These are phyloP conservation scores for Tulasnella sp. DNA, from an alignment of 768 basidiomycete species.

Conservation along the genomic window DNA sequence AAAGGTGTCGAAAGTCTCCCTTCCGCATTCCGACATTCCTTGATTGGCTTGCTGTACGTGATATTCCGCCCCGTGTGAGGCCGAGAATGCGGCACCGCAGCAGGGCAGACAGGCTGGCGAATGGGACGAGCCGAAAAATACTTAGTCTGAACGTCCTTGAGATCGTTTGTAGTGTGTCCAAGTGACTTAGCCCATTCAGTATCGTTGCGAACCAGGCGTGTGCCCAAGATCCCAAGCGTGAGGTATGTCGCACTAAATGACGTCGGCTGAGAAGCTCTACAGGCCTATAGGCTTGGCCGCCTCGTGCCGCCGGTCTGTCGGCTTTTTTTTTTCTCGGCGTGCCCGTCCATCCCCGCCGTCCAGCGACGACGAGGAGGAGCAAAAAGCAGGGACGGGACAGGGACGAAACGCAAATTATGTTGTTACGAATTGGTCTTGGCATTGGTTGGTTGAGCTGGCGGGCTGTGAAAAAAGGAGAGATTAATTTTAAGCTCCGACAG, in stretches of 20 bases:
- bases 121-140: background rate
- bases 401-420: background rate
- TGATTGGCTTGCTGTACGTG: background rate
- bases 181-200: background rate
- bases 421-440: background rate
- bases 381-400: background rate
- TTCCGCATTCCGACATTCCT: background rate
- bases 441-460: background rate
- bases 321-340: background rate
- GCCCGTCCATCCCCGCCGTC: background rate
- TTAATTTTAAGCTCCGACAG: background rate
- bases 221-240: background rate
- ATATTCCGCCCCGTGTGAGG: background rate
- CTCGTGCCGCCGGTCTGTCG: background rate
- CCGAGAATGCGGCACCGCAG: background rate
- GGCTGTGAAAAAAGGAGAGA: slow-evolving; percentile 1
- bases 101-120: background rate
- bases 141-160: background rate
- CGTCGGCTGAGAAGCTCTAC: background rate
- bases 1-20: background rate
- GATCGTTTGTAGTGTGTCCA: background rate
- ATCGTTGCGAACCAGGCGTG: background rate
- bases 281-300: too few species aligned
- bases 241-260: background rate
- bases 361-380: background rate